phyloP scores from a whole-genome alignment of 139 green algal genomes.

The Astrephomene gubernaculifera region DNA sequence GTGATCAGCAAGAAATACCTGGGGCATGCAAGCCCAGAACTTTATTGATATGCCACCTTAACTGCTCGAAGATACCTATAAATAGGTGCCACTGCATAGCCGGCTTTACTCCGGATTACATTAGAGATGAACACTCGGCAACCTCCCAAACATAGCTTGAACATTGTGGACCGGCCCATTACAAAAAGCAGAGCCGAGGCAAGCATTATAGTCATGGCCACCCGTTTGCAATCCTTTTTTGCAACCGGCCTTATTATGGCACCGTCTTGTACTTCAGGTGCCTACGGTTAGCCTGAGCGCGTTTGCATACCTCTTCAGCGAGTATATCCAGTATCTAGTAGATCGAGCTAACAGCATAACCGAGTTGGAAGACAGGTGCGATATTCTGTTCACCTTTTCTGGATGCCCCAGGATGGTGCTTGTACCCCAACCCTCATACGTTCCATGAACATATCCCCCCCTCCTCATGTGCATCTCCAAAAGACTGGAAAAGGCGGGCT shows the following conservation, averaged over 20 bases:
- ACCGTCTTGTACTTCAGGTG: slow-evolving; percentile 45
- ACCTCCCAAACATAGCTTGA: slow-evolving; percentile 50
- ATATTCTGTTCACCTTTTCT: not conserved
- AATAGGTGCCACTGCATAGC: no score
- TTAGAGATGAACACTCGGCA: slow-evolving; percentile 31
- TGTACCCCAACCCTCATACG: not conserved
- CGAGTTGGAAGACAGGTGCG: slow-evolving; percentile 92
- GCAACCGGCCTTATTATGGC: no score
- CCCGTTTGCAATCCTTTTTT: not conserved
- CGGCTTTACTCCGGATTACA: no score
- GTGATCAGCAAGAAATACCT: no score
- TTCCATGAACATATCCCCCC: not conserved
- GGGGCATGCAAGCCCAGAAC: no score
- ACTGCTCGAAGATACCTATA: no score
- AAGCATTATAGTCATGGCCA: not conserved
- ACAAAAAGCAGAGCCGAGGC: slow-evolving; percentile 73
- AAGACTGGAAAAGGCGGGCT: slow-evolving; percentile 89
- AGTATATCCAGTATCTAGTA: slow-evolving; percentile 96
- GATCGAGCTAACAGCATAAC: slow-evolving; percentile 84
- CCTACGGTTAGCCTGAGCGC: slow-evolving; percentile 87
- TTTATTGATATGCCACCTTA: no score
- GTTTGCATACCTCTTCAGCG: slow-evolving; percentile 96
- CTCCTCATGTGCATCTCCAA: not conserved
- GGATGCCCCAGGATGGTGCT: not conserved
- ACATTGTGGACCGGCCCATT: slow-evolving; percentile 80